Conservation (phyloP, 2,329 filamentous ascomycete species). For the Parafenestella ontariensis region DNA sequence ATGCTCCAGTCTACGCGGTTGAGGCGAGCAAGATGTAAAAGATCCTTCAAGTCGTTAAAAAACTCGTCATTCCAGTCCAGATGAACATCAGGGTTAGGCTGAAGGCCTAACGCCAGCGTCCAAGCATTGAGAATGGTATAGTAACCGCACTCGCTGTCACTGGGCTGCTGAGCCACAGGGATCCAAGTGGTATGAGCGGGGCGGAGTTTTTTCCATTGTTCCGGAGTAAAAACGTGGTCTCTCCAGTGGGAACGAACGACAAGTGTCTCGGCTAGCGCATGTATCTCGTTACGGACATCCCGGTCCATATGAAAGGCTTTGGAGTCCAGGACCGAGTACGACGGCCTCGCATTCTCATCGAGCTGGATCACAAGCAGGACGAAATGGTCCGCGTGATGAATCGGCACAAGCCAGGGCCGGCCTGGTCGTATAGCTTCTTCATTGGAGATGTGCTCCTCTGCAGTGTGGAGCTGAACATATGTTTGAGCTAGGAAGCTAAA, state of each 20-base stretch:
- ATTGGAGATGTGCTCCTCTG: no score
- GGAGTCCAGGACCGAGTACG: conserved; percentile 18
- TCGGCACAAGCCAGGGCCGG: conserved; percentile 15
- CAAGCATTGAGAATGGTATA: conserved; percentile 28
- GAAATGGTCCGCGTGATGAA: conserved; percentile 1
- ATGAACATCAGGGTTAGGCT: conserved; percentile 7
- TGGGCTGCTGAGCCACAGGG: conserved; percentile 6
- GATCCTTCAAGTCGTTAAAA: conserved; percentile 3
- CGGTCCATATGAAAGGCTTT: neutral
- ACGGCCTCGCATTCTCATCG: conserved; percentile 1
- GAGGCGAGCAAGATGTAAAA: conserved; percentile 15
- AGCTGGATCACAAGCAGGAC: conserved; percentile 20
- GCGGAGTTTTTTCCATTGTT: neutral
- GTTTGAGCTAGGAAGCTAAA: conserved; percentile 5
- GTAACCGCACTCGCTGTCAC: conserved; percentile 18
- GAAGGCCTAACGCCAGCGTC: conserved; percentile 28
- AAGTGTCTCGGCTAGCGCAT: neutral
- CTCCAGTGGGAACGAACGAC: neutral
- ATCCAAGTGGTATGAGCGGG: conserved; percentile 5
- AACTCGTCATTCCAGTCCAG: conserved; percentile 11
- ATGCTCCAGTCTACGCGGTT: conserved; percentile 17
- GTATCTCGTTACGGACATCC: neutral
- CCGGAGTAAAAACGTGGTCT: neutral
- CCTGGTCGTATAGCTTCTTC: conserved; percentile 14
- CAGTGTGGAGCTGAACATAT: neutral